Base-by-base conservation (phyloP, 371 early-diverging fungal genomes). In the Rhizomucor pusillus region DNA sequence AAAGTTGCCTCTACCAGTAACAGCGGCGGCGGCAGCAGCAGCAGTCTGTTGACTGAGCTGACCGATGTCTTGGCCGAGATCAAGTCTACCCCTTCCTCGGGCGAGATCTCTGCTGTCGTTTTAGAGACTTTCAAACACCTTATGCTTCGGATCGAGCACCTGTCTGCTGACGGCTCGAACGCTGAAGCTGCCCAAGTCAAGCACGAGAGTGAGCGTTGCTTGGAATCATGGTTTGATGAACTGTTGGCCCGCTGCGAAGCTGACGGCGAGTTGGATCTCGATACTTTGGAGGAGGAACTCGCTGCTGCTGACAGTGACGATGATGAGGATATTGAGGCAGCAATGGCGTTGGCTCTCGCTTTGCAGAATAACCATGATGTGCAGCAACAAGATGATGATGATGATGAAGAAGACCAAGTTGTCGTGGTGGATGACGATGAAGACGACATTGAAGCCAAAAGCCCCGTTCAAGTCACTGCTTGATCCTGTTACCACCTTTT, bases 211-310 rank as follows among this genome's bases (percentile, higher is more conserved):
- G 76, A 71, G 23, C 58, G 58, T 14, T 75, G 67, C 40, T 47
- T 75, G 23, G 76, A 72, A 57, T 41, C 66, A 40, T 75, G 76
- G 76, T 71, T 75, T 50, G 76, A 75, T 40, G 72, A 75, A 36
- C 46, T 75, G 22, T 53, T 75, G 14, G 76, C 69, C 16, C 72
- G 56, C 13, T 75, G 72, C 51, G 72, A 70, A 43, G 74, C 67
- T 0, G 74, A 70, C 44, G 70, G 63, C 11, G 71, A 65, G 41
- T 48, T 65, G 16, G 54, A 60, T 37, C 40, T 67, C 14, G 59
- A 59, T 18, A 57, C 60, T 16, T 43, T 59, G n/a, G 64, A 63
- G 36, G 54, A 57, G 20, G 51, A 66, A 33, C 39, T 61, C 33
- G 54, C 47, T 18, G 43, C 51, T n/a, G 54, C 46, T 13, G 47